phyloP scores from a whole-genome alignment of 345 rosid genomes.

The Salix udensis region DNA sequence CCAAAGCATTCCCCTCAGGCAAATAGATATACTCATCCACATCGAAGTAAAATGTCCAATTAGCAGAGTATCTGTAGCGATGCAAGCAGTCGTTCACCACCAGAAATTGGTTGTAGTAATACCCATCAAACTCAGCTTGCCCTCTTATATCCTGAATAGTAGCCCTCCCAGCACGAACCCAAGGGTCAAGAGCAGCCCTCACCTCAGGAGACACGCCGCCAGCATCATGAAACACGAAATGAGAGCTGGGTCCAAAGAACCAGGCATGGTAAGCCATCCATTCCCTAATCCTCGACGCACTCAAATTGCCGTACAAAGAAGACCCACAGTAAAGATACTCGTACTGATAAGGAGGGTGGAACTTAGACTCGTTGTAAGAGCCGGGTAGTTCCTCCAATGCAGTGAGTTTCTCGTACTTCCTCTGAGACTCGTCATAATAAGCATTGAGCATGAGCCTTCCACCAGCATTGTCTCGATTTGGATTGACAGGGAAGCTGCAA shows the following conservation, averaged over 20 bases:
- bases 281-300: slow-evolving; percentile 62
- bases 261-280: slow-evolving; percentile 95
- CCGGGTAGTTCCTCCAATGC: slow-evolving; percentile 64
- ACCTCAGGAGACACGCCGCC: slow-evolving; percentile 70
- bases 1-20: slow-evolving; percentile 46
- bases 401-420: slow-evolving; percentile 48
- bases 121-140: slow-evolving; percentile 65
- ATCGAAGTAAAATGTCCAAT: slow-evolving; percentile 84
- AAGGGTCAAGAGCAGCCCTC: slow-evolving; percentile 59
- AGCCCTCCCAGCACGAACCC: slow-evolving; percentile 70
- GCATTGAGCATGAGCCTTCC: slow-evolving; percentile 70
- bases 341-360: slow-evolving; percentile 51
- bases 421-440: slow-evolving; percentile 49
- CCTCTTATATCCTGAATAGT: slow-evolving; percentile 71
- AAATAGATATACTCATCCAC: slow-evolving; percentile 83
- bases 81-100: slow-evolving; percentile 85
- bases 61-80: slow-evolving; percentile 56
- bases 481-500: slow-evolving; percentile 57
- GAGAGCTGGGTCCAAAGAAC: slow-evolving; percentile 80
- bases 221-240: slow-evolving; percentile 85
- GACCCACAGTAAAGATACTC: slow-evolving; percentile 86
- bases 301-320: slow-evolving; percentile 70
- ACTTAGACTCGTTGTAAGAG: slow-evolving; percentile 45
- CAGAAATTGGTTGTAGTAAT: slow-evolving; percentile 81
- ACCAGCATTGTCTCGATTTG: slow-evolving; percentile 57